Evolutionary conservation across 2,329 filamentous ascomycete genomes (phyloP).

Genomic region (Phyllosticta citribraziliensis): DNA sequence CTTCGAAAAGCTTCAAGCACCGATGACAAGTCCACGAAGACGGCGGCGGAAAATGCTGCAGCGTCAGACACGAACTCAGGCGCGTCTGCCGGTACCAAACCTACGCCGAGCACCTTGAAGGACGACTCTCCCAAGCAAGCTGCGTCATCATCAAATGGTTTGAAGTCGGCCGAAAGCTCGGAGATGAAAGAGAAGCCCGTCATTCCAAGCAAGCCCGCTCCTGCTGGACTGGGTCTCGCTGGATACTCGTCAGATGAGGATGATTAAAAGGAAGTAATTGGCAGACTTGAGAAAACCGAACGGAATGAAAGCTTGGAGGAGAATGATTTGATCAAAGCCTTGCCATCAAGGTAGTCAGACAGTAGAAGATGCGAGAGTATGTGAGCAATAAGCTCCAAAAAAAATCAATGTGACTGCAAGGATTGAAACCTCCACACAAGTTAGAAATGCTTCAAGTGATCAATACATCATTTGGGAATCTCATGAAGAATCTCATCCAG

Average conservation of each 20-base stretch:
- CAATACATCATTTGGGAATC: no score
- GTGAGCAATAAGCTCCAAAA: neutral
- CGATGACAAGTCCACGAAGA: constrained; percentile 7
- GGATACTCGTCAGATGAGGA: constrained; percentile 9
- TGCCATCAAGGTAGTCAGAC: neutral
- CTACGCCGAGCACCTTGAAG: neutral
- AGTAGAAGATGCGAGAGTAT: neutral
- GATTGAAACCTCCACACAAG: neutral
- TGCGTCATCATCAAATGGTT: neutral
- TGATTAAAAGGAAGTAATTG: neutral
- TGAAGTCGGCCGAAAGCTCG: neutral
- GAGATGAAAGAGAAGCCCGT: neutral
- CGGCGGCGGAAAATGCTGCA: neutral
- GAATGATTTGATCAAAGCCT: neutral
- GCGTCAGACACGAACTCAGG: neutral
- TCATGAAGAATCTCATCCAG: no score
- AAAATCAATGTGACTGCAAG: neutral
- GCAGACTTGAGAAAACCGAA: neutral
- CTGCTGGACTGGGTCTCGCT: neutral
- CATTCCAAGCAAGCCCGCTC: constrained; percentile 1
- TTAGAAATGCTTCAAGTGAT: no score
- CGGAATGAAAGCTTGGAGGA: neutral
- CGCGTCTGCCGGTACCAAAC: neutral
- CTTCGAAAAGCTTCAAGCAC: constrained; percentile 28
- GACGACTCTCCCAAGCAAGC: neutral